Percentiles rank a stretch among this genome's conserved stretches.
Conservation (phyloP, 345 rosid genomes). For the Clausena lansium region DNA sequence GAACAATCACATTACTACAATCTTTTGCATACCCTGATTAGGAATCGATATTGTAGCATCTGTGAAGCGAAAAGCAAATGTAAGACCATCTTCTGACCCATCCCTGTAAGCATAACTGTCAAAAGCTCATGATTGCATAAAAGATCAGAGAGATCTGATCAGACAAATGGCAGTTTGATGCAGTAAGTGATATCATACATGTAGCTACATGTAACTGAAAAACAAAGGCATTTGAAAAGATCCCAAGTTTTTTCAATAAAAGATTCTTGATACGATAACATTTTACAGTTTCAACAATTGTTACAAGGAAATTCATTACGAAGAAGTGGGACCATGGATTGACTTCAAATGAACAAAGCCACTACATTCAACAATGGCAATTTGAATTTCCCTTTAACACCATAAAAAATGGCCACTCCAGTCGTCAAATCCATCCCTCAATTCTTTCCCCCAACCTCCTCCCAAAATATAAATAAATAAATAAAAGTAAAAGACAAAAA, state of each 20-base stretch:
- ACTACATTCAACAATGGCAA: too few species aligned
- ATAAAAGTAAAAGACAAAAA: too few species aligned
- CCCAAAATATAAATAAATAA: too few species aligned
- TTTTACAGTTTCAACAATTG: neutral
- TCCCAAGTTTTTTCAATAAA: too few species aligned
- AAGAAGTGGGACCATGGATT: neutral
- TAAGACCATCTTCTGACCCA: conserved; percentile 86
- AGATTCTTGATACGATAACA: neutral
- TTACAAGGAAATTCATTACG: neutral
- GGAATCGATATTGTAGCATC: conserved; percentile 75
- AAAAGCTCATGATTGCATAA: conserved; percentile 22
- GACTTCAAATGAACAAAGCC: neutral
- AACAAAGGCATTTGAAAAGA: neutral
- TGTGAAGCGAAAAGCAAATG: conserved; percentile 95
- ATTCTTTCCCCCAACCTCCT: too few species aligned
- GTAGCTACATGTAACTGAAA: neutral
- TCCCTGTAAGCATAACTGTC: conserved; percentile 53
- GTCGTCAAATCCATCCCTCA: too few species aligned
- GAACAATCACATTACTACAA: conserved; percentile 10
- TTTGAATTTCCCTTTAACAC: too few species aligned
- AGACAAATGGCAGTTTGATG: neutral
- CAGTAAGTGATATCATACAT: neutral
- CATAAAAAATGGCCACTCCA: too few species aligned
- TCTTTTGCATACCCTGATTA: conserved; percentile 72
- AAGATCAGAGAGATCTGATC: neutral